Base-by-base conservation (phyloP, 495 filamentous ascomycete species). In the Daldinia childiae region DNA sequence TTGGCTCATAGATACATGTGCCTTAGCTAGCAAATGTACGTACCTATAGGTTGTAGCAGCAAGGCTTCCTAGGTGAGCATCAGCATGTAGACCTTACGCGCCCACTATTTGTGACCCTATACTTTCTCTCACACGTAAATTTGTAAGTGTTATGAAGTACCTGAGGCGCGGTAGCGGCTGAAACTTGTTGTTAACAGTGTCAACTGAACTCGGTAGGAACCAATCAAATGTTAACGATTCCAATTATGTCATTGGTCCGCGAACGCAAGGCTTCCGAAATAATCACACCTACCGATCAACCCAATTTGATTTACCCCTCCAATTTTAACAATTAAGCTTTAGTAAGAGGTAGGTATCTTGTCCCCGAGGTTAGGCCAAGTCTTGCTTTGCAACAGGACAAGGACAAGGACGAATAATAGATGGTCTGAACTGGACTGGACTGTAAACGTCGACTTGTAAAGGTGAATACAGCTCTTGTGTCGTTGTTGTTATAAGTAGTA, bases 171-270 rank as follows among this genome's bases (percentile, higher is more conserved):
- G 29, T 72, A 72, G 64, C 64, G 64, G 69, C 69, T 72, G 69
- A 68, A 72, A 61, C 39, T 68, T 14, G 55, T 50, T 30, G 56
- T 62, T 68, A 58, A 41, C 34, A 66, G 68, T 58, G 64, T 39
- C 29, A 67, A 64, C 62, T 41, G 17, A 11, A 50, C n/a, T 32
- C 30, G 6, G 27, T 24, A 48, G 52, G 11, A 64, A 24, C 69
- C 69, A 72, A 72, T 72, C 50, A 68, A 6, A 21, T 26, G n/a
- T 9, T 9, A 24, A 56, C 24, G 29, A 65, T 58, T 48, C 56
- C 1, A 48, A 73, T 73, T 73, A 73, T 73, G 70, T 73, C 70
- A 73, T 69, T 57, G 61, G 61, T 55, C 19, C 34, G 30, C 21
- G 27, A 29, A 66, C 70, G 38, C 57, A 72, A 72, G 63, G 69